Conservation (phyloP, 2,329 filamentous ascomycete species). For the Trichoderma sp. region DNA sequence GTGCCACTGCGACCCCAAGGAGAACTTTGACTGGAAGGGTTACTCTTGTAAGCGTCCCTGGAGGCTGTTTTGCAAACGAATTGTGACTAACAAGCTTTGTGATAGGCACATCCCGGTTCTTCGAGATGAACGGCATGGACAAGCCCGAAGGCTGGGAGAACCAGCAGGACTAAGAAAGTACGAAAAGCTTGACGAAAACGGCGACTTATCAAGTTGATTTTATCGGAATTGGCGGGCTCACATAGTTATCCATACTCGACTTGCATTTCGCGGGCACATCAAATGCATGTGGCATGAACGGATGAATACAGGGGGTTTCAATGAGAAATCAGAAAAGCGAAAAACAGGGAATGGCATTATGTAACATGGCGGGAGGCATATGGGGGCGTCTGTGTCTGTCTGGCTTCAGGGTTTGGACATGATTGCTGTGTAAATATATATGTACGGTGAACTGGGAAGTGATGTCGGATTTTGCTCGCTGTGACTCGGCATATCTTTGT, state of each 20-base stretch:
- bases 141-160: constrained; percentile 87
- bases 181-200: constrained; percentile 2
- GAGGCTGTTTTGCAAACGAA: background rate
- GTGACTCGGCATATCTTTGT: background rate
- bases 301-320: constrained; percentile 1
- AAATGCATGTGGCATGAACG: constrained; percentile 16
- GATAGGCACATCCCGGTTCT: constrained; percentile 72
- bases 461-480: background rate
- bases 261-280: constrained; percentile 6
- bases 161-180: constrained; percentile 53
- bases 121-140: constrained; percentile 75
- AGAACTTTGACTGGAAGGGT: constrained; percentile 99
- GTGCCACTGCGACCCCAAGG: constrained; percentile 91
- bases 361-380: constrained; percentile 24
- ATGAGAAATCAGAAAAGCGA: constrained; percentile 1
- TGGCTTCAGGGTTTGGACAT: constrained; percentile 28
- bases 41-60: constrained; percentile 76
- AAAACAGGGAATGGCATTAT: constrained; percentile 17
- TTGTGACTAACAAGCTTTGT: constrained; percentile 27
- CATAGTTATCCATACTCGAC: constrained; percentile 12
- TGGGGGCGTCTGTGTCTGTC: constrained; percentile 28
- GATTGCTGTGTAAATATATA: constrained; percentile 29
- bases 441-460: constrained; percentile 17
- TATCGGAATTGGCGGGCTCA: background rate
- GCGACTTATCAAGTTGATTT: background rate